Percentiles rank a stretch among this genome's conserved stretches.
Conservation (phyloP, 495 filamentous ascomycete genomes). For the Pyrenula massariospora region DNA sequence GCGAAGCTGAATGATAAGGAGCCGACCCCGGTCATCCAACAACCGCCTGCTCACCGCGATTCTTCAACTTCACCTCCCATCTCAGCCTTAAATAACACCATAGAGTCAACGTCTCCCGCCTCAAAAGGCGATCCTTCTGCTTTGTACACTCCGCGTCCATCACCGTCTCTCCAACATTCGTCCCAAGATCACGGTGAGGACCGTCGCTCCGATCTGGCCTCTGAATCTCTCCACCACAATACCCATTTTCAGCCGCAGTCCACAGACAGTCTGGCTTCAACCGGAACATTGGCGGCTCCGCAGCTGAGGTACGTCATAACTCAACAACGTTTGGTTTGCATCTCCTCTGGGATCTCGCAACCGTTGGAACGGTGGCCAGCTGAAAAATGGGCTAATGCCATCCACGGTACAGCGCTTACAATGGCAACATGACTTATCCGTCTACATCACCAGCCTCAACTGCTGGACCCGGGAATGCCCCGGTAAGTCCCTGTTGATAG, state of each 20-base stretch:
- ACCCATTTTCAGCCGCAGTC: not conserved
- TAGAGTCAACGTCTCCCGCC: not conserved
- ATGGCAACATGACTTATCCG: conserved; percentile 40
- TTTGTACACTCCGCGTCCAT: not conserved
- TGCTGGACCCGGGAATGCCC: conserved; percentile 51
- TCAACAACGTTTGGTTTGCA: too few species aligned
- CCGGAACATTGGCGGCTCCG: not conserved
- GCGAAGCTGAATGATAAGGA: not conserved
- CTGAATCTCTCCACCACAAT: not conserved
- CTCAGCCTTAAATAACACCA: not conserved
- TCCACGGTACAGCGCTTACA: not conserved
- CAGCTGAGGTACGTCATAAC: not conserved
- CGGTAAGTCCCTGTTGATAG: conserved; percentile 38
- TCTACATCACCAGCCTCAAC: conserved; percentile 58
- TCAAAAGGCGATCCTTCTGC: not conserved
- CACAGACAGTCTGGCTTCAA: not conserved
- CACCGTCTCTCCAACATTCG: not conserved
- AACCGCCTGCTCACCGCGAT: not conserved
- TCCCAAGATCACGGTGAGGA: not conserved
- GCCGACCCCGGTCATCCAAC: not conserved
- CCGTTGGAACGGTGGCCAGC: too few species aligned
- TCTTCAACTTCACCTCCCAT: not conserved
- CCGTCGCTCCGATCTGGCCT: not conserved
- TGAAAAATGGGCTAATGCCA: too few species aligned
- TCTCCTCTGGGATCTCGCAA: too few species aligned